Conservation (phyloP, 352 stramenopile genomes). For the Globisporangium iwayamae region DNA sequence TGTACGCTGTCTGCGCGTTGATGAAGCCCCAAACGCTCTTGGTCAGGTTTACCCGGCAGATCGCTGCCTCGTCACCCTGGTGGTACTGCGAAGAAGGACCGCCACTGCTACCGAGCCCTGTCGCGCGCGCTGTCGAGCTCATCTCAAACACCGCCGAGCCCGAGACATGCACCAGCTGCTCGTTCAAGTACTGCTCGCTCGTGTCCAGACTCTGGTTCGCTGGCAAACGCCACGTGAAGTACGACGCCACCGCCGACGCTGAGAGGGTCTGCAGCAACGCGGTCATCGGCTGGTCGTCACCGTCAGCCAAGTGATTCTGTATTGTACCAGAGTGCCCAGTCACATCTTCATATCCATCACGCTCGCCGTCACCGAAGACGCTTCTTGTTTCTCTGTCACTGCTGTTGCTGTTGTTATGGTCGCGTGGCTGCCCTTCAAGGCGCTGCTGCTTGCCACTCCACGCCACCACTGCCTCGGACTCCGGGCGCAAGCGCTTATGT, state of each 20-base stretch:
- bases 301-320: background rate
- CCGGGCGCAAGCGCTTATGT: background rate
- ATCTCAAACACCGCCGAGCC: constrained; percentile 9
- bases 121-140: background rate
- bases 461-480: background rate
- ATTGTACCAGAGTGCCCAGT: background rate
- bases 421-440: background rate
- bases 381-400: background rate
- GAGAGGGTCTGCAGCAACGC: constrained; percentile 14
- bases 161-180: constrained; percentile 57
- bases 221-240: constrained; percentile 45
- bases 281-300: constrained; percentile 1
- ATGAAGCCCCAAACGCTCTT: constrained; percentile 16
- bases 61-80: constrained; percentile 5
- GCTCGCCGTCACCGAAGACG: background rate
- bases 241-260: background rate
- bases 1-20: constrained; percentile 3
- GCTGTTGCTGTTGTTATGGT: background rate
- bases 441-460: constrained; percentile 4
- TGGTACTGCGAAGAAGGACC: background rate
- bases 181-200: constrained; percentile 59
- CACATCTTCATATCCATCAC: background rate
- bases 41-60: constrained; percentile 13
- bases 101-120: background rate
- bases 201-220: constrained; percentile 31